Conservation (phyloP, 2,329 filamentous ascomycete genomes). For the Teratosphaeria nubilosa region DNA sequence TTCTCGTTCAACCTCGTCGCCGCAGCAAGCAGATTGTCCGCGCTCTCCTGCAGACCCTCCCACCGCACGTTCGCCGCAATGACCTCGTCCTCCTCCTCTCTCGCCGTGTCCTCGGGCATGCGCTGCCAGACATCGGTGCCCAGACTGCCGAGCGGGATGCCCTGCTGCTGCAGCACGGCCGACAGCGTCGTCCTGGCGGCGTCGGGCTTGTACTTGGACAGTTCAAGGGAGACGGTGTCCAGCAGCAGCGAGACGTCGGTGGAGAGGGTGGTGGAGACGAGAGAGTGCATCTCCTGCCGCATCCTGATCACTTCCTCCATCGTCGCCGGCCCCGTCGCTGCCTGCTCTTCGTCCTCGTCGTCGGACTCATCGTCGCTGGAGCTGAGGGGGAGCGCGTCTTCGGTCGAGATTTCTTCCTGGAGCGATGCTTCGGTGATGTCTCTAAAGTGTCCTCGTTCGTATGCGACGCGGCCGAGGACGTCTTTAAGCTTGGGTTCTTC, state of each 20-base stretch:
- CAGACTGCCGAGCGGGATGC: slow-evolving; percentile 60
- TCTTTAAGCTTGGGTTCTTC: slow-evolving; percentile 55
- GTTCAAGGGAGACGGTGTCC: slow-evolving; percentile 72
- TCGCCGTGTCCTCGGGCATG: slow-evolving; percentile 47
- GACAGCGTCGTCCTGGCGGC: slow-evolving; percentile 59
- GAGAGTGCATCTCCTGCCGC: slow-evolving; percentile 32
- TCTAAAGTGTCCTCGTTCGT: slow-evolving; percentile 71
- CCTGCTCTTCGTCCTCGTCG: slow-evolving; percentile 11
- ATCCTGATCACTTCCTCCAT: slow-evolving; percentile 31
- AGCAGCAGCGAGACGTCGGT: slow-evolving; percentile 60
- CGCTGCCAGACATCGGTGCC: slow-evolving; percentile 53
- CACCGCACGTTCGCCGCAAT: slow-evolving; percentile 63
- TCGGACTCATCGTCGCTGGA: slow-evolving; percentile 33
- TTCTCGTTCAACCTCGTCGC: slow-evolving; percentile 65
- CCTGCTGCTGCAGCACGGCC: slow-evolving; percentile 55
- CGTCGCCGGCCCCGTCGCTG: slow-evolving; percentile 14
- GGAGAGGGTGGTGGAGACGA: slow-evolving; percentile 29
- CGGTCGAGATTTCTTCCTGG: slow-evolving; percentile 53
- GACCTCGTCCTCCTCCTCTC: slow-evolving; percentile 28
- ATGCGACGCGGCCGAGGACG: slow-evolving; percentile 69
- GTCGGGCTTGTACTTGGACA: slow-evolving; percentile 61
- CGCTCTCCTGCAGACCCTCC: slow-evolving; percentile 63
- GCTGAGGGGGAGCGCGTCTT: slow-evolving; percentile 28
- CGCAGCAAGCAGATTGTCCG: slow-evolving; percentile 63
- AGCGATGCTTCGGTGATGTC: slow-evolving; percentile 66